phyloP scores from a whole-genome alignment of 768 basidiomycete genomes.

The Kwoniella dendrophila region DNA sequence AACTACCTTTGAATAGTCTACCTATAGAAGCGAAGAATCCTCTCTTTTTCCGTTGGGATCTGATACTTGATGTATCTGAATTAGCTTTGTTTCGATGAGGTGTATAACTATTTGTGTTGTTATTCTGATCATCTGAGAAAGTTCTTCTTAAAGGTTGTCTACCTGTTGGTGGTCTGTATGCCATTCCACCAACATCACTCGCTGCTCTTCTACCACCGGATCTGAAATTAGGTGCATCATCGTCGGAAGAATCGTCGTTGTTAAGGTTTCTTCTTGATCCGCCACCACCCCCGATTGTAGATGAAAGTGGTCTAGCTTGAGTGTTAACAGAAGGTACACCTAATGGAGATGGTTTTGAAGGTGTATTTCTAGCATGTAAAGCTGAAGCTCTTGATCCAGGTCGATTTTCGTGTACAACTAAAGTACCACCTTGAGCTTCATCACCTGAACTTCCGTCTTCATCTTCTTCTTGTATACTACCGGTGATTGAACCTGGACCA shows the following conservation, averaged over 20 bases:
- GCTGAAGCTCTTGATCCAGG: conserved; percentile 27
- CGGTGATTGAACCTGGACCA: conserved; percentile 47
- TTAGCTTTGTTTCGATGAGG: conserved; percentile 1
- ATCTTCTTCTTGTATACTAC: conserved; percentile 54
- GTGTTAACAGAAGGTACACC: conserved; percentile 45
- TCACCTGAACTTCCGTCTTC: conserved; percentile 53
- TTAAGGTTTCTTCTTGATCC: conserved; percentile 1
- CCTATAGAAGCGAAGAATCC: conserved; percentile 53
- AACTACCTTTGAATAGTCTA: conserved; percentile 46
- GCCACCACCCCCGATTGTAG: conserved; percentile 20
- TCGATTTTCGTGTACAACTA: conserved; percentile 54
- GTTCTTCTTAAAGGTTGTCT: conserved; percentile 45
- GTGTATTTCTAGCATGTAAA: conserved; percentile 2
- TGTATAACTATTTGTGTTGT: background rate
- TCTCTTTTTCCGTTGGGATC: conserved; percentile 44
- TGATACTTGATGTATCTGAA: conserved; percentile 47
- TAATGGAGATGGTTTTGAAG: conserved; percentile 37
- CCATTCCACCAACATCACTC: conserved; percentile 49
- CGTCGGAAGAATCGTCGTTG: conserved; percentile 26
- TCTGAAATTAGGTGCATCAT: conserved; percentile 18
- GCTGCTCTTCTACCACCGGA: conserved; percentile 48
- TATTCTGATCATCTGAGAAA: conserved; percentile 36
- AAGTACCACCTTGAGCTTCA: conserved; percentile 33
- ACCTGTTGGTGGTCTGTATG: conserved; percentile 41
- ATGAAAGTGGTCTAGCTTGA: conserved; percentile 32